Percentiles rank a stretch among this genome's conserved stretches.
Evolutionary conservation across 768 basidiomycete species (phyloP).

Genomic region (Galerina marginata): DNA sequence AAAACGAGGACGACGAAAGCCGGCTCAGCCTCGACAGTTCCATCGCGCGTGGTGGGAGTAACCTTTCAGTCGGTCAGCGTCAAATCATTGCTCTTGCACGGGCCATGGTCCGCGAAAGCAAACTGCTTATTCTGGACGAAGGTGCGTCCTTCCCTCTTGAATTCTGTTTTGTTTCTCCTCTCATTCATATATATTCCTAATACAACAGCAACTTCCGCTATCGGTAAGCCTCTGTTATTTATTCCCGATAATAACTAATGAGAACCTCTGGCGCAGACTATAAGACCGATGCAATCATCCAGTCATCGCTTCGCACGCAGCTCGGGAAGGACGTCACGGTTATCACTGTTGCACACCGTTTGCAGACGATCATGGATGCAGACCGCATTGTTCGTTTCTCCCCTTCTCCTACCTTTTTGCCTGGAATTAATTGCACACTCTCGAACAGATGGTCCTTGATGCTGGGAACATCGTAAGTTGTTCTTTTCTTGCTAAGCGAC

Average conservation of each 20-base stretch:
- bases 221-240: slow-evolving; percentile 26
- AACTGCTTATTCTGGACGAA: slow-evolving; percentile 60
- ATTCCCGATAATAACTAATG: not conserved
- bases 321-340: slow-evolving; percentile 63
- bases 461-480: slow-evolving; percentile 43
- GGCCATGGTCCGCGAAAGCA: slow-evolving; percentile 61
- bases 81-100: slow-evolving; percentile 73
- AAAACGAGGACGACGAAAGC: slow-evolving; percentile 51
- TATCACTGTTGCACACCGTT: slow-evolving; percentile 70
- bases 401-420: not conserved
- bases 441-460: slow-evolving; percentile 48
- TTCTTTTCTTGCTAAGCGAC: not conserved
- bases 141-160: slow-evolving; percentile 2
- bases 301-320: slow-evolving; percentile 69
- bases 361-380: slow-evolving; percentile 71
- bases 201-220: slow-evolving; percentile 38
- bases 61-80: slow-evolving; percentile 80
- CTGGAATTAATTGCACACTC: not conserved
- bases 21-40: slow-evolving; percentile 49
- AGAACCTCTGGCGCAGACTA: slow-evolving; percentile 40
- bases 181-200: not conserved
- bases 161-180: not conserved
- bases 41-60: slow-evolving; percentile 62
- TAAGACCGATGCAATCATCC: slow-evolving; percentile 70
- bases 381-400: slow-evolving; percentile 47